Evolutionary conservation across 129 eudicot species (phyloP), one percentile per base, ranked within the genome.

Genomic region (Cynara cardunculus): DNA sequence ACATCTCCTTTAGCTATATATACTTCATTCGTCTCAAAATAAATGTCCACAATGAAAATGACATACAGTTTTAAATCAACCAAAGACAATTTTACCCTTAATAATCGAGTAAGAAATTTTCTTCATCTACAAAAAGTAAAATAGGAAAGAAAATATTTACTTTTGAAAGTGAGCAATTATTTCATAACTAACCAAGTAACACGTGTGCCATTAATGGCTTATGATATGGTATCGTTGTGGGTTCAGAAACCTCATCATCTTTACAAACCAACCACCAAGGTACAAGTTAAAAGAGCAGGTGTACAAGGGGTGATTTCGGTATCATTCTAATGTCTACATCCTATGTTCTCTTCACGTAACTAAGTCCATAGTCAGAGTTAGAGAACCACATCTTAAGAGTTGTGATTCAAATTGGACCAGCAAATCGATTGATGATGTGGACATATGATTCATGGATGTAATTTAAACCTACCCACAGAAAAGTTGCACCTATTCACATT

Each of bases 381-480:
- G 9, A 44, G 18, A 44, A 44, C 18, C 56, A 13, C 16, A 44
- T 44, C 18, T 41, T 53, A 4, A 14, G 64, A 53, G 64, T 4
- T 44, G 75, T 69, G 76, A 64, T 80, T 39, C 72, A 72, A 34
- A 1, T 34, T 35, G 44, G 69, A 81, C 79, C 73, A 80, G 25
- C 79, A 73, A 81, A 64, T 73, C 1, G 66, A 25, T 81, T 24
- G 46, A 73, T 81, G 37, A 81, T 81, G 84, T 80, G 80, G 69
- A 73, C n/a, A 69, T 76, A 79, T 71, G 77, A 79, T 71, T 71
- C 27, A 64, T 72, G 39, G 25, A 74, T 74, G 85, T 65, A 74
- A 30, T 44, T 30, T 66, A 81, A 74, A 74, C 84, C 84, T 74
- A 74, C 66, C 80, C 66, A 66, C 74, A 73, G 69, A 81, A 65